phyloP scores from a whole-genome alignment of 2,329 filamentous ascomycete species.

The Periconia sp. region DNA sequence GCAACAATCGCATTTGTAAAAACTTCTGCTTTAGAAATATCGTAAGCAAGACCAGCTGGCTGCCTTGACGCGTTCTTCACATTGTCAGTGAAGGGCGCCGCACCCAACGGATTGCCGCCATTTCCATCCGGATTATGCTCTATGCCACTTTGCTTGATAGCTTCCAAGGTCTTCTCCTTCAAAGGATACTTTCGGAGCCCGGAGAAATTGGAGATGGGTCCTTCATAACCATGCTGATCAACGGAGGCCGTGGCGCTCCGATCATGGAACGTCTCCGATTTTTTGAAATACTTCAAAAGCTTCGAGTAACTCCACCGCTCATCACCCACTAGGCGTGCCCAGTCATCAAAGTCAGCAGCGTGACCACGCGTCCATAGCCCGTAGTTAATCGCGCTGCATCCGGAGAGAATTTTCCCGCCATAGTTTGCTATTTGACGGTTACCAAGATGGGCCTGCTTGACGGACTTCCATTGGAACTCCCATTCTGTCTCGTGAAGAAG shows the following conservation, averaged over 20 bases:
- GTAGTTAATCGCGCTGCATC: not conserved
- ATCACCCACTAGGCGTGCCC: not conserved
- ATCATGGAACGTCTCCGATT: not conserved
- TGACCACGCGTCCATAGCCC: not conserved
- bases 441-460: not conserved
- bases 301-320: not conserved
- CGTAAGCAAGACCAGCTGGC: constrained; percentile 18
- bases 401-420: constrained; percentile 3
- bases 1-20: constrained; percentile 10
- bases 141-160: constrained; percentile 13
- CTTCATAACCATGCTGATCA: constrained; percentile 18
- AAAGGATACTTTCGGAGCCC: constrained; percentile 18
- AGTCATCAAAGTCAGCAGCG: not conserved
- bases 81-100: constrained; percentile 8
- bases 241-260: constrained; percentile 1
- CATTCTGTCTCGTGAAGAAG: not conserved
- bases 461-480: constrained; percentile 1
- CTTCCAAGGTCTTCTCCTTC: constrained; percentile 8
- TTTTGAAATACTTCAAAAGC: not conserved
- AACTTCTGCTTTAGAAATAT: constrained; percentile 15
- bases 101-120: constrained; percentile 16
- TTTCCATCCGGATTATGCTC: constrained; percentile 11
- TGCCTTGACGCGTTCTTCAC: not conserved
- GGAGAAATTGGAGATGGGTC: constrained; percentile 16
- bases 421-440: constrained; percentile 1